These are phyloP conservation scores for Hibiscus tridactylites DNA, from an alignment of 345 rosid genomes.

Conservation along the genomic window DNA sequence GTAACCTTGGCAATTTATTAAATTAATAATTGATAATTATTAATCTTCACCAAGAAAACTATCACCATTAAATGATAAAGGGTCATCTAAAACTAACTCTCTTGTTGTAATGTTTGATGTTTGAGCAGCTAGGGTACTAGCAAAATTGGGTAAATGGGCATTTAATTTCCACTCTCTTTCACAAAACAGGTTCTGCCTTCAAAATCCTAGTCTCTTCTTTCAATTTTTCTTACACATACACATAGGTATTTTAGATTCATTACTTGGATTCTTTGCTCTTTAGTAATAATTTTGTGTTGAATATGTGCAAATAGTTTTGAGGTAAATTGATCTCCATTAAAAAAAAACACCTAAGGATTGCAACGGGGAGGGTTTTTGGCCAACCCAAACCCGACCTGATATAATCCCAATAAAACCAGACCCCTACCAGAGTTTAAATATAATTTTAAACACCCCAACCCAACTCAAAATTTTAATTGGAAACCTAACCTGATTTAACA, in stretches of 20 bases:
- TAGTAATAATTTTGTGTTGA: too few species aligned
- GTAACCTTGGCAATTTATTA: background rate
- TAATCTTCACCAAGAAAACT: background rate
- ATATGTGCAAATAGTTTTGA: too few species aligned
- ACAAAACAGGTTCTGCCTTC: background rate
- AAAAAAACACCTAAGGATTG: too few species aligned
- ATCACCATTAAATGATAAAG: background rate
- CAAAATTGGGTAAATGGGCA: background rate
- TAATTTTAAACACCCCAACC: too few species aligned
- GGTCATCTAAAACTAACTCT: background rate
- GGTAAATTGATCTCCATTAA: too few species aligned
- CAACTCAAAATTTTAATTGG: too few species aligned
- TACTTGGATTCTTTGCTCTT: too few species aligned
- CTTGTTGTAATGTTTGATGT: background rate
- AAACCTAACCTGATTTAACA: too few species aligned
- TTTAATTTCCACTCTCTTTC: background rate
- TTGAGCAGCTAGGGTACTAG: background rate
- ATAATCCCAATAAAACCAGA: too few species aligned
- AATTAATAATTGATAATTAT: background rate
- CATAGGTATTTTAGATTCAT: background rate
- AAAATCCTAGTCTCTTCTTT: background rate
- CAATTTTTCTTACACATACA: background rate
- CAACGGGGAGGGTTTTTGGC: too few species aligned
- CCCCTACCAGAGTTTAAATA: too few species aligned
- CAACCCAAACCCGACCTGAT: too few species aligned